Conservation (phyloP, 2,329 filamentous ascomycete genomes). For the Fusarium sp. region DNA sequence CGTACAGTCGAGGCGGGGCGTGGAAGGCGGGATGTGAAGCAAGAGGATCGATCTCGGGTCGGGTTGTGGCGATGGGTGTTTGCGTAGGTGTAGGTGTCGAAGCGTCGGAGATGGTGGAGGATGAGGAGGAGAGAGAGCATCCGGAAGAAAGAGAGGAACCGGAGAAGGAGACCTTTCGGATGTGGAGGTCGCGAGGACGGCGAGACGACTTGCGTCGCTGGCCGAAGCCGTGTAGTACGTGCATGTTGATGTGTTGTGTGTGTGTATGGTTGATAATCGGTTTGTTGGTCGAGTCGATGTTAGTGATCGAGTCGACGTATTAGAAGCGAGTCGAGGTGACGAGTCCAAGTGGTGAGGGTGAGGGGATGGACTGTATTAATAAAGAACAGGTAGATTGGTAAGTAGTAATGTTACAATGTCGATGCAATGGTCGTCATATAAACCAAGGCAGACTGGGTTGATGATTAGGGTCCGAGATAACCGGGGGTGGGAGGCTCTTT, state of each 20-base stretch:
- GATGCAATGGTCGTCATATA: slow-evolving; percentile 28
- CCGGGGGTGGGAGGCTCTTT: slow-evolving; percentile 21
- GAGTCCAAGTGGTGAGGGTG: neutral
- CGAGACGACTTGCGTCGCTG: slow-evolving; percentile 49
- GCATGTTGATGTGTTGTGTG: slow-evolving; percentile 42
- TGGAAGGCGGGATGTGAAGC: slow-evolving; percentile 49
- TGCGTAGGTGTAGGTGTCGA: slow-evolving; percentile 31
- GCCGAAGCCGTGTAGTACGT: slow-evolving; percentile 51
- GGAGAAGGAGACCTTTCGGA: slow-evolving; percentile 55
- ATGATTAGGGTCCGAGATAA: slow-evolving; percentile 15
- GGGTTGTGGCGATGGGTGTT: slow-evolving; percentile 40
- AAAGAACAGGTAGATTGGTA: slow-evolving; percentile 13
- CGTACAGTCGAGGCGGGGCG: slow-evolving; percentile 51
- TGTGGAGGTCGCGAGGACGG: slow-evolving; percentile 51
- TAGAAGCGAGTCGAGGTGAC: slow-evolving; percentile 5
- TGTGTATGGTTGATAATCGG: slow-evolving; percentile 8
- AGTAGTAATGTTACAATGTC: slow-evolving; percentile 12
- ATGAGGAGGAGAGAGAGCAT: slow-evolving; percentile 49
- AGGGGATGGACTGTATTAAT: slow-evolving; percentile 11
- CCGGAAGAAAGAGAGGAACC: slow-evolving; percentile 52
- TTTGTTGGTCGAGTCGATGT: neutral
- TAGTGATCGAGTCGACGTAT: neutral
- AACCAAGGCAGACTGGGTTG: slow-evolving; percentile 24
- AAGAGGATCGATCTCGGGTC: slow-evolving; percentile 48
- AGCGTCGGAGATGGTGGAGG: slow-evolving; percentile 42